Evolutionary conservation across 768 basidiomycete species (phyloP).

Genomic region (Podaxis sp.): DNA sequence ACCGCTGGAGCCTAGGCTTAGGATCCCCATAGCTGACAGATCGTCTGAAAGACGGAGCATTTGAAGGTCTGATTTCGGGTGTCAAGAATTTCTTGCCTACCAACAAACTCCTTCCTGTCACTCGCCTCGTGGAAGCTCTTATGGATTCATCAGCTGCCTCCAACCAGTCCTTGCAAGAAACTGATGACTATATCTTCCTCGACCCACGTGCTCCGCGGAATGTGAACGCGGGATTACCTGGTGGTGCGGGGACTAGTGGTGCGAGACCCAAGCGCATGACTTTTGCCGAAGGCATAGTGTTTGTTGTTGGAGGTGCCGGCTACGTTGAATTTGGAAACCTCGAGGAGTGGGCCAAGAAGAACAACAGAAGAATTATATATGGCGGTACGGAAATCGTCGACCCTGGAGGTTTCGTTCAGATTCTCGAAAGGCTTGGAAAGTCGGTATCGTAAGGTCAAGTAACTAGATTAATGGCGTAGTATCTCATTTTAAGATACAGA

Average conservation of each 20-base stretch:
- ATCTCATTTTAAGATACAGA: conserved; percentile 1
- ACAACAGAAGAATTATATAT: conserved; percentile 85
- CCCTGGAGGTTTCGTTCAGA: conserved; percentile 77
- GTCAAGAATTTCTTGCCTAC: conserved; percentile 98
- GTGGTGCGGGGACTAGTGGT: conserved; percentile 46
- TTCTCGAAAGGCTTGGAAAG: conserved; percentile 64
- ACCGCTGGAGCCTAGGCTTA: neutral
- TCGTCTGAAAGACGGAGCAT: conserved; percentile 89
- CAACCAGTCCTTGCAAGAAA: conserved; percentile 92
- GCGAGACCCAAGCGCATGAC: conserved; percentile 54
- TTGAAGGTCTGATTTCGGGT: conserved; percentile 94
- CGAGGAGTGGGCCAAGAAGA: conserved; percentile 84
- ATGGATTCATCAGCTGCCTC: conserved; percentile 97
- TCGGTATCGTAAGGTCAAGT: conserved; percentile 15
- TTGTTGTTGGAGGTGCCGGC: conserved; percentile 93
- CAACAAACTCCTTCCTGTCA: conserved; percentile 89
- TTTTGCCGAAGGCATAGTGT: conserved; percentile 86
- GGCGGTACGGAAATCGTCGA: conserved; percentile 95
- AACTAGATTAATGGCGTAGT: neutral
- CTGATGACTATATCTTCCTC: conserved; percentile 92
- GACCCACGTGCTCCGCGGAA: conserved; percentile 82
- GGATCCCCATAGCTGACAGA: conserved; percentile 68
- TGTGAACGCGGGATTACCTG: conserved; percentile 44
- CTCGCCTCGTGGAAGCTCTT: conserved; percentile 89
- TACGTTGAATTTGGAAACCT: conserved; percentile 98